Evolutionary conservation across 495 filamentous ascomycete genomes (phyloP).

Genomic region (Endocarpon pusillum): DNA sequence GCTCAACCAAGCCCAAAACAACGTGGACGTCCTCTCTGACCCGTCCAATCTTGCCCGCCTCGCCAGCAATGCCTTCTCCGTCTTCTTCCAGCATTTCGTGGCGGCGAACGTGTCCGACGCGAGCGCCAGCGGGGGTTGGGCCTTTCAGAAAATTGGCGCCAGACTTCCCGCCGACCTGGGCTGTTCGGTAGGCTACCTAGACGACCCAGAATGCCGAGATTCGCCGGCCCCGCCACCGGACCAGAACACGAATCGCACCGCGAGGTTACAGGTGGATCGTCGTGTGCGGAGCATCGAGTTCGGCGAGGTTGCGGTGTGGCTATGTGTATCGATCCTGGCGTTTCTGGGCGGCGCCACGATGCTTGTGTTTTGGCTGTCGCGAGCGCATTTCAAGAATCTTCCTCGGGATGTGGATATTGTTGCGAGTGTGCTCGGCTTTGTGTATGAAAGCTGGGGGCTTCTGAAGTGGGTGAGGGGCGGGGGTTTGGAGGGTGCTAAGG

Average conservation of each 20-base stretch:
- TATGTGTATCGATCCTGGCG: slow-evolving; percentile 19
- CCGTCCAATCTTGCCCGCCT: slow-evolving; percentile 7
- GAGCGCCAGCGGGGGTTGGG: slow-evolving; percentile 17
- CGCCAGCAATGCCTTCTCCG: slow-evolving; percentile 15
- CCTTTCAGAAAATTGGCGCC: slow-evolving; percentile 17
- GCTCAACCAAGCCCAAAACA: slow-evolving; percentile 14
- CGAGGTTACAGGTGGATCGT: slow-evolving; percentile 6
- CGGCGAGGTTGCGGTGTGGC: slow-evolving; percentile 16
- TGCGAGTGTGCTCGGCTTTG: neutral
- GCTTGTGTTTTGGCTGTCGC: slow-evolving; percentile 6
- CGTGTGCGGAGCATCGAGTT: slow-evolving; percentile 17
- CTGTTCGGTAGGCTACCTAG: slow-evolving; percentile 6
- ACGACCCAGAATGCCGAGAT: neutral
- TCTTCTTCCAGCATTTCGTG: slow-evolving; percentile 24
- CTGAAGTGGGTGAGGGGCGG: neutral
- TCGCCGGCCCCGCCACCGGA: neutral
- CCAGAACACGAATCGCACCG: slow-evolving; percentile 1
- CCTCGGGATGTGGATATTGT: slow-evolving; percentile 1
- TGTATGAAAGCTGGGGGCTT: neutral
- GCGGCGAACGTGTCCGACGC: slow-evolving; percentile 9
- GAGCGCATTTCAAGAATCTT: slow-evolving; percentile 1
- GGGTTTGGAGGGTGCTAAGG: neutral
- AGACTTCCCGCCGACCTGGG: slow-evolving; percentile 9
- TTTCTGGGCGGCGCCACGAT: slow-evolving; percentile 16
- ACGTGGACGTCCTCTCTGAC: slow-evolving; percentile 14